Conservation (phyloP, 331 rosid species). For the Malus hybrid region DNA sequence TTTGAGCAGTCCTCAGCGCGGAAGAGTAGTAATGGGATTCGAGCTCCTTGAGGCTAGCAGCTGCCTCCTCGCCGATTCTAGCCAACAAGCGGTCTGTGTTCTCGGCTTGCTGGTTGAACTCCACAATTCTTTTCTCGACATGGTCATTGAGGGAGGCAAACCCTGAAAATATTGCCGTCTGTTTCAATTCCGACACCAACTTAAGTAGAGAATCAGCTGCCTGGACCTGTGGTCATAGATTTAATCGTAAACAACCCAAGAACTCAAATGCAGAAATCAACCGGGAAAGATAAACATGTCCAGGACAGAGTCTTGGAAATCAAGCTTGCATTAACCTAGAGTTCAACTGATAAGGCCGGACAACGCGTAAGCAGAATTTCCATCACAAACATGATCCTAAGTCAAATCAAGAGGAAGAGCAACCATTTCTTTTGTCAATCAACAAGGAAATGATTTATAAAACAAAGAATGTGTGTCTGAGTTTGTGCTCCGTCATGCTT, state of each 20-base stretch:
- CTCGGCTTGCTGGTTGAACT: constrained; percentile 65
- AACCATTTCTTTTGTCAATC: neutral
- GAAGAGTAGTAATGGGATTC: constrained; percentile 78
- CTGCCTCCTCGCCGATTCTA: constrained; percentile 78
- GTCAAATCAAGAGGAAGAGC: neutral
- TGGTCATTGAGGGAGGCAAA: constrained; percentile 91
- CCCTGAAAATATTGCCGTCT: constrained; percentile 84
- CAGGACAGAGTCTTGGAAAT: neutral
- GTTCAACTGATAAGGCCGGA: neutral
- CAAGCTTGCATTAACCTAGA: neutral
- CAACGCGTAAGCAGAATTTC: neutral
- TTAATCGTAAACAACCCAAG: neutral
- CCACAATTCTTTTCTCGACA: constrained; percentile 70
- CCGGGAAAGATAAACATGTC: neutral
- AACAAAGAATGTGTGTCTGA: neutral
- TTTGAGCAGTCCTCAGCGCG: constrained; percentile 33
- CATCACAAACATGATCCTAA: neutral
- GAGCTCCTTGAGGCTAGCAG: constrained; percentile 76
- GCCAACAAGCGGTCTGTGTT: constrained; percentile 55
- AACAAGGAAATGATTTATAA: neutral
- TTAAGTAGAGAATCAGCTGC: constrained; percentile 73
- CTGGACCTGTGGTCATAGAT: constrained; percentile 41
- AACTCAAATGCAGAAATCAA: neutral
- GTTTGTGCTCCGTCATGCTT: too few species aligned
- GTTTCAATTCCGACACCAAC: constrained; percentile 82